Evolutionary conservation across 2,329 filamentous ascomycete species (phyloP), one percentile per base, ranked within the genome.

Genomic region (Ustilaginoidea virens): DNA sequence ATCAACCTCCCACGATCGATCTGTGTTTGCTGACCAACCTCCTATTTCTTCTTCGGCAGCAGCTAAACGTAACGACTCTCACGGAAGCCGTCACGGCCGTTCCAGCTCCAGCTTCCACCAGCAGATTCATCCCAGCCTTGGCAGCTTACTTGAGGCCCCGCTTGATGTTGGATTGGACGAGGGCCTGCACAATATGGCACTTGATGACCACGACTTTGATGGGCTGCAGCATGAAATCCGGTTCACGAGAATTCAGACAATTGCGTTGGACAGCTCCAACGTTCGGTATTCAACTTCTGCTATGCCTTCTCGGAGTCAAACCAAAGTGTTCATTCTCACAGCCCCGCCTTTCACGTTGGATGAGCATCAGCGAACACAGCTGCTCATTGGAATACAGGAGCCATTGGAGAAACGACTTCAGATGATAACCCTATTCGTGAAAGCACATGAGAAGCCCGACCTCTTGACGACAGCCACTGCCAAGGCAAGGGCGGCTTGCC

Each of bases 1-100:
- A 13, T 87, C 82, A 1, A 77, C 81, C 7, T 90, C 78, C 11
- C 80, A 87, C 39, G 85, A 92, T 40, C 69, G 80, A 42, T 66
- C 75, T 1, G 68, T 75, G n/a, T 92, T 92, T 46, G 68, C 74
- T 17, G 85, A 93, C 27, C 69, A 66, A 48, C 53, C 48, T 38
- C 61, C 49, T 3, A 45, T 54, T 7, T 42, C 55, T 7, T 51
- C 48, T 8, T 51, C 56, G 29, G 47, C 48, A 0, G 61, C 63
- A 24, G 53, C 63, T 10, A 71, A 77, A 38, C 69, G 78, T 34
- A 66, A 72, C 5, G 76, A 90, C 30, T 92, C 86, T 2, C 69
- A 90, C 29, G 56, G 60, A 13, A 56, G 54, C 4, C 56, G 57
- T 12, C 48, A 48, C 32, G 51, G 17, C 42, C 55, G 53, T 6